A percentile compares a stretch with the other conserved stretches of the same genome.
Evolutionary conservation across 768 basidiomycete genomes (phyloP).

Genomic region (Strobilomyces confusus): DNA sequence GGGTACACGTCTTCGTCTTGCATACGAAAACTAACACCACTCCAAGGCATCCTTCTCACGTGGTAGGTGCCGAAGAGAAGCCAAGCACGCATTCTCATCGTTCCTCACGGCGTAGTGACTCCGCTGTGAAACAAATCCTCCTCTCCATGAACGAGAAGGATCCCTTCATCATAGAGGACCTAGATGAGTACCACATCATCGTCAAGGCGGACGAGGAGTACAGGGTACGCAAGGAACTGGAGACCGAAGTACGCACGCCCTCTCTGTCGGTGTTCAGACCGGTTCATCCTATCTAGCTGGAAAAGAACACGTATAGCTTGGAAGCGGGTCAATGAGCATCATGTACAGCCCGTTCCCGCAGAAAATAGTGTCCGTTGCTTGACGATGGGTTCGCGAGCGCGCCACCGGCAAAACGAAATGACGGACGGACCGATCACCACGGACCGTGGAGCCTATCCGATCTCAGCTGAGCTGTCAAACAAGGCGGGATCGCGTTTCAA

Average conservation of each 20-base stretch:
- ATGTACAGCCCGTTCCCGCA: too few relatives aligned
- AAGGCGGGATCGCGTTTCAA: neutral
- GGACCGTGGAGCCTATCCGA: neutral
- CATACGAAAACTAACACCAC: slow-evolving; percentile 3
- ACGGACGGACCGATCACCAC: neutral
- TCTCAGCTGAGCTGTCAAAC: neutral
- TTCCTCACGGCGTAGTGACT: slow-evolving; percentile 49
- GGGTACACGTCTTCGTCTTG: slow-evolving; percentile 2
- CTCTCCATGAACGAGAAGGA: slow-evolving; percentile 76
- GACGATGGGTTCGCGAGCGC: too few relatives aligned
- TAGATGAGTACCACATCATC: slow-evolving; percentile 80
- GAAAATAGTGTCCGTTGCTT: too few relatives aligned
- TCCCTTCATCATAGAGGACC: slow-evolving; percentile 80
- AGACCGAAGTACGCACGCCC: slow-evolving; percentile 54
- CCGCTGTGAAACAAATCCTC: slow-evolving; percentile 86
- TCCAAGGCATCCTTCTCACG: slow-evolving; percentile 58
- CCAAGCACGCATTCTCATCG: neutral
- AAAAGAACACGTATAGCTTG: slow-evolving; percentile 82
- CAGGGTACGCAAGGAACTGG: slow-evolving; percentile 65
- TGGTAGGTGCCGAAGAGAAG: slow-evolving; percentile 42
- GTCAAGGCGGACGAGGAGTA: slow-evolving; percentile 82
- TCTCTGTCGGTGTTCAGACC: neutral
- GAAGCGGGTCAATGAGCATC: slow-evolving; percentile 34
- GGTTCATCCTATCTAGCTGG: slow-evolving; percentile 44
- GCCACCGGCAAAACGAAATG: neutral